Evolutionary conservation across 2,329 filamentous ascomycete species (phyloP).

Genomic region (Sodiomyces alkalinus): DNA sequence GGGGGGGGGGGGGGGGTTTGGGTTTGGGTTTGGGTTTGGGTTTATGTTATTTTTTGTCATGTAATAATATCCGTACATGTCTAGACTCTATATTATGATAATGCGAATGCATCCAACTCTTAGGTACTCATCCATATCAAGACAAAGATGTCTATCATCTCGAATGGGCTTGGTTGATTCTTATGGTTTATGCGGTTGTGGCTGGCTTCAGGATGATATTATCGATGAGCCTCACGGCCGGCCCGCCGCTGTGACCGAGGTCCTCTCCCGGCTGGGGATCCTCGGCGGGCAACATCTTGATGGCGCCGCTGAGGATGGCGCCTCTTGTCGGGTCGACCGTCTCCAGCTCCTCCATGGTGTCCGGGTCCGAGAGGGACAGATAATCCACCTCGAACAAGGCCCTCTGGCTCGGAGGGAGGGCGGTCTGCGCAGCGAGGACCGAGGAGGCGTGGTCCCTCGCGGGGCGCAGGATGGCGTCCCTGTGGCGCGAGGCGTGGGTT

Average conservation of each 20-base stretch:
- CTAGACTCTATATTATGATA: no score
- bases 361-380: conserved; percentile 75
- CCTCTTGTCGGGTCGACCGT: conserved; percentile 54
- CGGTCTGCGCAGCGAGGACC: conserved; percentile 45
- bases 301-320: conserved; percentile 74
- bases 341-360: conserved; percentile 66
- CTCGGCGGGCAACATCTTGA: conserved; percentile 79
- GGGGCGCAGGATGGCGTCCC: conserved; percentile 55
- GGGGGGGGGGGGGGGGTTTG: no score
- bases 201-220: conserved; percentile 80
- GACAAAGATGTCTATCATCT: no score
- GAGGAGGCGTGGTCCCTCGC: conserved; percentile 45
- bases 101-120: no score
- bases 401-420: conserved; percentile 41
- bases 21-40: no score
- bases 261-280: conserved; percentile 55
- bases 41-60: no score
- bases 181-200: no score
- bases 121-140: no score
- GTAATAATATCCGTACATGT: no score
- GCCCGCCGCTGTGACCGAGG: conserved; percentile 55
- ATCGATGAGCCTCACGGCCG: conserved; percentile 78
- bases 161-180: no score
- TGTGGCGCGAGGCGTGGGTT: conserved; percentile 23
- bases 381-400: conserved; percentile 79